Evolutionary conservation across 768 basidiomycete species (phyloP).

Genomic region (Polyporus arcularius): DNA sequence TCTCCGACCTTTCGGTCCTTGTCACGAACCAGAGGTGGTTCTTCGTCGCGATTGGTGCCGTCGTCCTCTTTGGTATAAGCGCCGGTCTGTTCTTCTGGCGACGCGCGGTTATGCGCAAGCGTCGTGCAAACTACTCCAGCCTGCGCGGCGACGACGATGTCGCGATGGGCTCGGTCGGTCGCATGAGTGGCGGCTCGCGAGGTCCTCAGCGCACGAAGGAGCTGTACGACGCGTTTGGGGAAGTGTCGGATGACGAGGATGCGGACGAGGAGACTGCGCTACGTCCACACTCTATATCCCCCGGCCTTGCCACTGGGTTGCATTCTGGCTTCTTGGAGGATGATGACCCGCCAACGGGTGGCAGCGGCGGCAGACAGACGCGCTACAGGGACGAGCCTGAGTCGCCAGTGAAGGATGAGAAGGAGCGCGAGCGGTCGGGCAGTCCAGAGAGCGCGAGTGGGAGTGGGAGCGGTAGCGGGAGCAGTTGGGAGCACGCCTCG

Average conservation of each 20-base stretch:
- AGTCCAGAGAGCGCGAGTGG: slow-evolving; percentile 35
- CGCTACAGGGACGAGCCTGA: slow-evolving; percentile 60
- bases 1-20: slow-evolving; percentile 73
- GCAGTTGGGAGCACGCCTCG: slow-evolving; percentile 72
- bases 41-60: slow-evolving; percentile 80
- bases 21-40: slow-evolving; percentile 85
- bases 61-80: slow-evolving; percentile 71
- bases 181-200: slow-evolving; percentile 28
- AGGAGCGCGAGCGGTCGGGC: slow-evolving; percentile 22
- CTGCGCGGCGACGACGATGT: slow-evolving; percentile 68
- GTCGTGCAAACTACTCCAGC: slow-evolving; percentile 52
- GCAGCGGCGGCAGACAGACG: slow-evolving; percentile 22
- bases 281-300: slow-evolving; percentile 35
- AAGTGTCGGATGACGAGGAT: slow-evolving; percentile 81
- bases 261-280: slow-evolving; percentile 73
- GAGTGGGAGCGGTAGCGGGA: slow-evolving; percentile 59
- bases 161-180: slow-evolving; percentile 71
- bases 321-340: slow-evolving; percentile 86
- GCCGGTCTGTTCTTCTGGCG: slow-evolving; percentile 81
- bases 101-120: slow-evolving; percentile 44
- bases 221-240: slow-evolving; percentile 95
- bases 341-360: slow-evolving; percentile 51
- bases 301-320: slow-evolving; percentile 49
- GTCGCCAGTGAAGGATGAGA: slow-evolving; percentile 16
- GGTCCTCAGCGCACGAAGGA: slow-evolving; percentile 64